These are phyloP conservation scores for Nymphaea thermarum DNA, from an alignment of 164 flowering plant genomes.

Conservation along the genomic window DNA sequence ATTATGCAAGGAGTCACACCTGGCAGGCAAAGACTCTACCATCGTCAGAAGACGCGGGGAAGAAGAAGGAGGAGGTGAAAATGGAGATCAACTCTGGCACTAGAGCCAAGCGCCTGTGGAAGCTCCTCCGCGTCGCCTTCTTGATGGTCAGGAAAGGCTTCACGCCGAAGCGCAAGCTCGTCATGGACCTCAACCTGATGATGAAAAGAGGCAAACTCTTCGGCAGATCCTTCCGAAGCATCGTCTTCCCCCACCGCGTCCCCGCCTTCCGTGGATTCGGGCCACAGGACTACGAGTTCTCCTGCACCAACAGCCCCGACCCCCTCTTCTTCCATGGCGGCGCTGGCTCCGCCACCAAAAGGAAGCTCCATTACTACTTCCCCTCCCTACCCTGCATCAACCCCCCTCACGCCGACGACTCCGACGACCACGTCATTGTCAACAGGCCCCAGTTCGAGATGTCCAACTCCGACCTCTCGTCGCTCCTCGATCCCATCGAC, in stretches of 20 bases:
- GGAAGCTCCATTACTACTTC: slow-evolving; percentile 18
- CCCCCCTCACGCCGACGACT: slow-evolving; percentile 7
- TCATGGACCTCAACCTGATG: slow-evolving; percentile 38
- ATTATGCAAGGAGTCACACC: slow-evolving; percentile 23
- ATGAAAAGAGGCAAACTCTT: slow-evolving; percentile 42
- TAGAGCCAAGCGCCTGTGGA: slow-evolving; percentile 42
- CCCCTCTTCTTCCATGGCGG: slow-evolving; percentile 38
- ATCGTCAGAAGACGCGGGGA: not conserved
- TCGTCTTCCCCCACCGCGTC: slow-evolving; percentile 22
- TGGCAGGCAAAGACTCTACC: slow-evolving; percentile 14
- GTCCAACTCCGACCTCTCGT: slow-evolving; percentile 23
- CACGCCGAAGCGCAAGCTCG: slow-evolving; percentile 34
- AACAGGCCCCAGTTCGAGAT: slow-evolving; percentile 14
- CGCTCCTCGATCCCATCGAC: slow-evolving; percentile 11
- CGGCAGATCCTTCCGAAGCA: slow-evolving; percentile 22
- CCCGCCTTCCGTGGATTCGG: slow-evolving; percentile 19
- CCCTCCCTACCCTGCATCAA: slow-evolving; percentile 43
- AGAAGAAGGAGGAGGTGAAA: not conserved
- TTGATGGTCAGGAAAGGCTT: slow-evolving; percentile 45
- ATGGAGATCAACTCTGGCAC: slow-evolving; percentile 23
- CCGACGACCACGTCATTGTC: slow-evolving; percentile 4
- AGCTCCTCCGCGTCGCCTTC: slow-evolving; percentile 28
- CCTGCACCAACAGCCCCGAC: slow-evolving; percentile 48
- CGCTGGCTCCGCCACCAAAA: slow-evolving; percentile 10
- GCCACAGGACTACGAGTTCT: slow-evolving; percentile 39